Evolutionary conservation across 768 basidiomycete species (phyloP).

Genomic region (Tylopilus balloui): DNA sequence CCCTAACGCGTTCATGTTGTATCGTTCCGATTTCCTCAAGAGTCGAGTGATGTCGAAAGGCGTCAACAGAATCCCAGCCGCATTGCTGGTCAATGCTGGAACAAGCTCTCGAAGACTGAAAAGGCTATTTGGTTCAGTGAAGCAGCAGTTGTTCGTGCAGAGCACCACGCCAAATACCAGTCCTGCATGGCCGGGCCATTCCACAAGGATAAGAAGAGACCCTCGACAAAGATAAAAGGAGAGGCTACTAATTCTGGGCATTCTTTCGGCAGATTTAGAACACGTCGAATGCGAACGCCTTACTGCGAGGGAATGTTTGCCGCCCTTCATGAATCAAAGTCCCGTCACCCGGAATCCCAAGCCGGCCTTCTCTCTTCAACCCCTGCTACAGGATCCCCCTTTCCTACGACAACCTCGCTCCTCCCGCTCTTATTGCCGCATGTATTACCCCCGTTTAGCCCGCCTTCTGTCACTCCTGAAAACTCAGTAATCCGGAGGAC

Average conservation of each 20-base stretch:
- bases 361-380: neutral
- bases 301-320: conserved; percentile 15
- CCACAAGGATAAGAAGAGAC: conserved; percentile 17
- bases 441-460: conserved; percentile 12
- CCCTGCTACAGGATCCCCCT: neutral
- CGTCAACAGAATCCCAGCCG: conserved; percentile 53
- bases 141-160: conserved; percentile 25
- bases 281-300: conserved; percentile 22
- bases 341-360: conserved; percentile 4
- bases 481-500: conserved; percentile 8
- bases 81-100: conserved; percentile 53
- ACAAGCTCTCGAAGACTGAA: conserved; percentile 34
- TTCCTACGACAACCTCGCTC: conserved; percentile 5
- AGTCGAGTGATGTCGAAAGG: conserved; percentile 39
- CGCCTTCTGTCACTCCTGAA: conserved; percentile 7
- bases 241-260: conserved; percentile 32
- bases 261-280: conserved; percentile 33
- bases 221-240: conserved; percentile 28
- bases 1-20: conserved; percentile 56
- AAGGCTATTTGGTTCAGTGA: conserved; percentile 34
- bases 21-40: conserved; percentile 48
- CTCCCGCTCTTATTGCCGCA: conserved; percentile 17
- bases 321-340: conserved; percentile 2
- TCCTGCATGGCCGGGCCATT: conserved; percentile 28
- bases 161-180: conserved; percentile 29